Base-by-base conservation (phyloP, 1,284 basidiomycete genomes). In the Afroboletus lepidellus region DNA sequence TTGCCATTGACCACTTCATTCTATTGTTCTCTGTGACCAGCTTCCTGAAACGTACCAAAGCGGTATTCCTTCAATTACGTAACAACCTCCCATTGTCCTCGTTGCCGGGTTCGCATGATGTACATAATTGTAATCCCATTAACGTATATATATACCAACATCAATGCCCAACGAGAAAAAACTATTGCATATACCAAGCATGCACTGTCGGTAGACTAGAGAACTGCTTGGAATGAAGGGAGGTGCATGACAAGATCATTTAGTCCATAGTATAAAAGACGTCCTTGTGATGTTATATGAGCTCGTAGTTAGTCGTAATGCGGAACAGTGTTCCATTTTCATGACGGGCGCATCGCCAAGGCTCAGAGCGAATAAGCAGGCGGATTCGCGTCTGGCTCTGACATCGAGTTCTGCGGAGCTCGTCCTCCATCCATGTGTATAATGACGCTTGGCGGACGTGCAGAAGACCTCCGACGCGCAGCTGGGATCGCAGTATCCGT, bases 21-120 rank as follows among this genome's bases (percentile, higher is more conserved):
- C 48, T 70, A 67, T 67, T 67, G 69, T 71, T 66, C 66, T 69
- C 38, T 23, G 11, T 6, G 37, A 55, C 56, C 50, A 23, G 8
- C 8, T 5, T 21, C 20, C 8, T 21, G 36, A 37, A 37, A 37
- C 36, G 20, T 37, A 21, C 38, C 6, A 24, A 25, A 39, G 24
- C 38, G 23, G 23, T n/a, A 16, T 4, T 39, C 6, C 38, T 8
- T 16, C 3, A 5, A 52, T 63, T 62, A 63, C 53, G 39, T 63
- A 63, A 66, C 21, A 50, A 21, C 20, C 43, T 44, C 30, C 46
- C 60, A 66, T 66, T 66, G 64, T 65, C 54, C 50, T 52, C 63
- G 59, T 62, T 63, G 46, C 57, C 21, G 32, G 1, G 34, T 38
- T 33, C 42, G 21, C 20, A 9, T 9, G 11, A 39, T 27, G 27